phyloP scores from a whole-genome alignment of 495 filamentous ascomycete species.

The Lepraria neglecta region DNA sequence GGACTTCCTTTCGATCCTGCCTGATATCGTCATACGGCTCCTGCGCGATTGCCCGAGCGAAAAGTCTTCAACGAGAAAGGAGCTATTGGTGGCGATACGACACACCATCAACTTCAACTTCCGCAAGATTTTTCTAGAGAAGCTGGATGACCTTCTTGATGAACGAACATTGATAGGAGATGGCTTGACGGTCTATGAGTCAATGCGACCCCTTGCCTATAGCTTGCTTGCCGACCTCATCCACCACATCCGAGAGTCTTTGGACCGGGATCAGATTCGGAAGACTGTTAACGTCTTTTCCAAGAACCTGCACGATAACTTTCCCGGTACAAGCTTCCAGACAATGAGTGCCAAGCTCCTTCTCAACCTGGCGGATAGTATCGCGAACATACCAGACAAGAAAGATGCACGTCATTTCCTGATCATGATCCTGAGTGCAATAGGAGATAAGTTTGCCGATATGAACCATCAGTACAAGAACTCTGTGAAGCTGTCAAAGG shows the following conservation, averaged over 20 bases:
- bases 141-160: constrained; percentile 92
- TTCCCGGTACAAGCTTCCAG: constrained; percentile 97
- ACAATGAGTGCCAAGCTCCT: constrained; percentile 98
- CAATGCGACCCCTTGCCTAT: constrained; percentile 90
- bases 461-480: constrained; percentile 97
- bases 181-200: constrained; percentile 92
- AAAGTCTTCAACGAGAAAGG: constrained; percentile 88
- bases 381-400: constrained; percentile 85
- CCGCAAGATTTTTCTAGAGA: constrained; percentile 85
- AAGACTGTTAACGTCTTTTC: constrained; percentile 96
- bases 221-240: constrained; percentile 98
- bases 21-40: constrained; percentile 84
- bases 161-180: constrained; percentile 91
- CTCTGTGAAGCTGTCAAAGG: constrained; percentile 81
- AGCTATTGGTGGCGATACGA: constrained; percentile 89
- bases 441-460: constrained; percentile 94
- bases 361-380: constrained; percentile 95
- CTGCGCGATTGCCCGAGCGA: constrained; percentile 91
- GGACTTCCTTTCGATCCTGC: constrained; percentile 83
- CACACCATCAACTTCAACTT: constrained; percentile 99
- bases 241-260: constrained; percentile 85
- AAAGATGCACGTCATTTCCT: constrained; percentile 89
- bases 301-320: constrained; percentile 89
- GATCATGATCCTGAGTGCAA: constrained; percentile 95
- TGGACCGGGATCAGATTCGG: constrained; percentile 81